Evolutionary conservation across 352 stramenopile species (phyloP), one percentile per base, ranked within the genome.

Genomic region (Peronospora farinosa): DNA sequence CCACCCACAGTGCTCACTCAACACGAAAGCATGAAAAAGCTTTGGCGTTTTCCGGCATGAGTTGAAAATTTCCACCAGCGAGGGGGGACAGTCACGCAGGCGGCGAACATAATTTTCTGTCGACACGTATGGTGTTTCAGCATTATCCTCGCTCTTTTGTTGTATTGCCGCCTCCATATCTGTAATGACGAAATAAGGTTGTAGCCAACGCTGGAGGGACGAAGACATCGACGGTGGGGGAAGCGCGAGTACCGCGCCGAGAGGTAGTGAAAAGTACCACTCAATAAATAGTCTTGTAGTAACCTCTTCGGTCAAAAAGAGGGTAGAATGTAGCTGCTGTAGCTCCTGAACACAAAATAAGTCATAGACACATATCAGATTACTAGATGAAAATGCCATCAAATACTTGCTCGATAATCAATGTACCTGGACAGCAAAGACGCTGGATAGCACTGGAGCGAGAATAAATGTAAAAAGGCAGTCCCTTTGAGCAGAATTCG

Each of bases 261-360:
- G 58, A 35, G 82, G 78, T 15, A 91, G 67, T n/a, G 72, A 72
- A 45, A 86, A 91, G 43, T 75, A 93, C 82, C 82, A 93, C 58
- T 88, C 74, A 42, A 93, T 57, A 60, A 91, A 92, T 55, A 89
- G 41, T 47, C 32, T 41, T 15, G 72, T 75, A 21, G 82, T 63
- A 57, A 68, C 63, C 19, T 67, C 61, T 52, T 63, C 51, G 4
- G 66, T 65, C 35, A 91, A 60, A 44, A 89, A 84, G 31, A 93
- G 62, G 2, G 59, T 57, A 11, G 63, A 53, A 52, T 90, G 78
- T 15, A 91, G 48, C 45, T 65, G 60, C 69, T 80, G 67, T 5
- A 93, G 47, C 36, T 85, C 69, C 78, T 88, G 47, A 11, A 47
- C 2, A 63, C 36, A 12, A 15, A 17, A 12, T n/a, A 17, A 15